phyloP scores from a whole-genome alignment of 345 rosid species.

The Erysimum cheiranthoides region DNA sequence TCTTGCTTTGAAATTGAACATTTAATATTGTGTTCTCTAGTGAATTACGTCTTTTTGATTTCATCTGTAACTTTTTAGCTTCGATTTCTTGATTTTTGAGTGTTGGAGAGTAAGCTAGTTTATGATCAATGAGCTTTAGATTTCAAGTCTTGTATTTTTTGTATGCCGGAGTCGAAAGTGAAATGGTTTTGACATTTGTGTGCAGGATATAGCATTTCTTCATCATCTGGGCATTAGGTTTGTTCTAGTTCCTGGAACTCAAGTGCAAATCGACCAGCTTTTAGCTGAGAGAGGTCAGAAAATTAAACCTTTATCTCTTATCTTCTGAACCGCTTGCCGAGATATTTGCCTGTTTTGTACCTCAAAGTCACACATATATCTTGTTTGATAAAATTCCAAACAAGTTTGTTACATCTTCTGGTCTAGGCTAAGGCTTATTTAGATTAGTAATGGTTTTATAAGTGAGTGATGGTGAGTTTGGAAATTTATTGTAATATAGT shows the following conservation, averaged over 20 bases:
- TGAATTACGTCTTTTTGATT: not conserved
- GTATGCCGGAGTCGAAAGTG: not conserved
- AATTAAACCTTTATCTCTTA: not conserved
- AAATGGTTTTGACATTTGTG: not conserved
- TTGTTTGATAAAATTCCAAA: not conserved
- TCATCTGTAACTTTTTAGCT: not conserved
- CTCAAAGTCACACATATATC: not conserved
- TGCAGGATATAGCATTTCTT: constrained; percentile 93
- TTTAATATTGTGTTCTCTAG: not conserved
- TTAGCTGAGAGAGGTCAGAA: constrained; percentile 76
- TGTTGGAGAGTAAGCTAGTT: not conserved
- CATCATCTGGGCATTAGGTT: constrained; percentile 88
- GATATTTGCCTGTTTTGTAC: not conserved
- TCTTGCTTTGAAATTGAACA: not conserved
- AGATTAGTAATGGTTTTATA: not conserved
- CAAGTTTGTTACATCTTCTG: no score
- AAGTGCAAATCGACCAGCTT: constrained; percentile 85
- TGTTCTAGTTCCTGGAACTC: constrained; percentile 88
- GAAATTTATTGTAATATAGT: constrained; percentile 4
- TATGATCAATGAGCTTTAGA: constrained; percentile 3
- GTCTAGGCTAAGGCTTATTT: no score
- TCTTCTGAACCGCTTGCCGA: not conserved
- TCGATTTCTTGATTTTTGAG: constrained; percentile 3
- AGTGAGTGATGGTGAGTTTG: constrained; percentile 19
- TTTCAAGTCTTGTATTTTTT: not conserved